Base-by-base conservation (phyloP, 2,329 filamentous ascomycete species). In the Dothiorella sarmentorum region DNA sequence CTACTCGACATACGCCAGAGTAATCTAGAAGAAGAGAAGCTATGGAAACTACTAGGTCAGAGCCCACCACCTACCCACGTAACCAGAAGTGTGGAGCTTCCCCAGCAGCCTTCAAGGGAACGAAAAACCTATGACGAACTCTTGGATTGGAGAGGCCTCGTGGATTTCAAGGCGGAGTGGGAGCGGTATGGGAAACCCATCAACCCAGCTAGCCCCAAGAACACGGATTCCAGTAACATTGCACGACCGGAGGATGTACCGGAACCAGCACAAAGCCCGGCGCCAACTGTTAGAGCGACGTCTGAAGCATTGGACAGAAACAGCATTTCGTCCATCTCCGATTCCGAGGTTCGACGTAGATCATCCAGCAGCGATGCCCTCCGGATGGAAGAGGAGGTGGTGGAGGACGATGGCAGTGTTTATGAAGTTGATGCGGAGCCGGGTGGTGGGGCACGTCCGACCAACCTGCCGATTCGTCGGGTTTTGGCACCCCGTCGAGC, bases 81-180 rank as follows among this genome's bases (percentile, higher is more conserved):
- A 62, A 65, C 66, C 63, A 37, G 10, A 9, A 31, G 15, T 9
- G 29, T 64, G 52, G 56, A 65, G 13, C 38, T 63, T 7, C 60
- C 65, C 43, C 56, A 61, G 27, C 66, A 63, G 55, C 66, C 68
- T 56, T 56, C 58, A 18, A 63, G 63, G 33, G 66, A 69, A 60
- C 72, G 68, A 64, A 73, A 70, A 66, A 63, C 63, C 56, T 64
- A 63, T 56, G 63, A 73, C 44, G 73, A 78, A 10, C 57, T 74
- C 9, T 64, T 71, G n/a, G 69, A 78, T 51, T 84, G 82, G 82
- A 75, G 78, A 52, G 71, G 72, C 24, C 71, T 69, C 51, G 70
- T 74, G 1, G 65, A 78, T 2, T 82, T 79, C 53, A 74, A 71
- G 44, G 72, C 75, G 17, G 73, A 78, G 29, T 84, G 82, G 82